A percentile compares a stretch with the other conserved stretches of the same genome.
Evolutionary conservation across 1,284 basidiomycete genomes (phyloP).

Genomic region (Ustilago curta): DNA sequence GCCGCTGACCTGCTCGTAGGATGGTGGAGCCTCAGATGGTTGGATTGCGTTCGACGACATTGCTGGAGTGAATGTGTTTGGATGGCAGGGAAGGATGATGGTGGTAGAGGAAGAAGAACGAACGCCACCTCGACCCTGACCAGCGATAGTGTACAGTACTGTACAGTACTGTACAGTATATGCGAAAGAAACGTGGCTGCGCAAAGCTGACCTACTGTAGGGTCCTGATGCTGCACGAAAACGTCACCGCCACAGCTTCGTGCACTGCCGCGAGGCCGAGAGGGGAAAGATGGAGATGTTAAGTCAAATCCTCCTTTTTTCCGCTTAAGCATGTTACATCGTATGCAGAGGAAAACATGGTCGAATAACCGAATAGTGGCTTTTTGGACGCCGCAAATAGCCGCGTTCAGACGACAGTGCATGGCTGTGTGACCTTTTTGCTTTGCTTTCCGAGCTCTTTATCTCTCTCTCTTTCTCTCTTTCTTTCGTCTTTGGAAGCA

Average conservation of each 20-base stretch:
- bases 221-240: background rate
- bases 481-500: background rate
- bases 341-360: background rate
- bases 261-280: no score
- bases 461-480: no score
- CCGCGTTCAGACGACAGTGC: slow-evolving; percentile 10
- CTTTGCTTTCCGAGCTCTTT: background rate
- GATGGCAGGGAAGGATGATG: background rate
- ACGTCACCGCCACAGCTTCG: slow-evolving; percentile 16
- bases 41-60: slow-evolving; percentile 20
- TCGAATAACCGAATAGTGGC: slow-evolving; percentile 4
- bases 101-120: background rate
- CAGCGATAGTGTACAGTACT: no score
- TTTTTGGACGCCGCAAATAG: slow-evolving; percentile 25
- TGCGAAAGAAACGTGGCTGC: no score
- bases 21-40: slow-evolving; percentile 34
- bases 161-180: no score
- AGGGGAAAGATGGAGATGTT: no score
- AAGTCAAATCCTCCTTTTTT: no score
- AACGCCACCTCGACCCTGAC: no score
- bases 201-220: no score
- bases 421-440: background rate
- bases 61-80: background rate
- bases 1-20: slow-evolving; percentile 43
- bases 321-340: background rate